These are phyloP conservation scores for Dactylellina parvicollis DNA, from an alignment of 2,329 filamentous ascomycete genomes.

Conservation along the genomic window DNA sequence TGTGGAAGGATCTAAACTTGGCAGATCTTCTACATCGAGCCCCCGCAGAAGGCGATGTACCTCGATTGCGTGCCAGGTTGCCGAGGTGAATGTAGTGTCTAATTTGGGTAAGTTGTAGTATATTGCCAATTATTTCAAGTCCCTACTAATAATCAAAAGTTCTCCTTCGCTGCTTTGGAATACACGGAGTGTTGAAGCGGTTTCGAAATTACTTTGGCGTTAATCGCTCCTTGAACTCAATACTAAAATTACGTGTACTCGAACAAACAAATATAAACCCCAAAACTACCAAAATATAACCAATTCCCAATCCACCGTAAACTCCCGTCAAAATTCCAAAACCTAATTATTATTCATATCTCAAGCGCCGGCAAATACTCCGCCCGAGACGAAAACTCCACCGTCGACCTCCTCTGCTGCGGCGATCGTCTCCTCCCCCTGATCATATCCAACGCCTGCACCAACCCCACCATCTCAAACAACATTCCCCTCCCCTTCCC, in stretches of 20 bases:
- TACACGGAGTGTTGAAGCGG: too few species aligned
- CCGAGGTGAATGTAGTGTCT: conserved; percentile 15
- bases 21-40: conserved; percentile 69
- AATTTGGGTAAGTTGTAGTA: background rate
- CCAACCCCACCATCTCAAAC: conserved; percentile 55
- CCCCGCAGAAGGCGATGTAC: conserved; percentile 37
- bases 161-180: too few species aligned
- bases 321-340: background rate
- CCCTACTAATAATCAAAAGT: background rate
- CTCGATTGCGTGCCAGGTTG: conserved; percentile 11
- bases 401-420: conserved; percentile 56
- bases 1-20: conserved; percentile 83
- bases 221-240: background rate
- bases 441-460: conserved; percentile 56
- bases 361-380: conserved; percentile 28
- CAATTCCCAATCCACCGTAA: background rate
- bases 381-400: conserved; percentile 44
- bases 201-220: too few species aligned
- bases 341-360: conserved; percentile 8
- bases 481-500: conserved; percentile 57
- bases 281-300: too few species aligned
- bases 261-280: too few species aligned
- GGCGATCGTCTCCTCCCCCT: conserved; percentile 55
- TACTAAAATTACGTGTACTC: background rate
- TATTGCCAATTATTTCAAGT: background rate